These are phyloP conservation scores for Colletotrichum musae DNA, from an alignment of 2,329 filamentous ascomycete species.

Conservation along the genomic window DNA sequence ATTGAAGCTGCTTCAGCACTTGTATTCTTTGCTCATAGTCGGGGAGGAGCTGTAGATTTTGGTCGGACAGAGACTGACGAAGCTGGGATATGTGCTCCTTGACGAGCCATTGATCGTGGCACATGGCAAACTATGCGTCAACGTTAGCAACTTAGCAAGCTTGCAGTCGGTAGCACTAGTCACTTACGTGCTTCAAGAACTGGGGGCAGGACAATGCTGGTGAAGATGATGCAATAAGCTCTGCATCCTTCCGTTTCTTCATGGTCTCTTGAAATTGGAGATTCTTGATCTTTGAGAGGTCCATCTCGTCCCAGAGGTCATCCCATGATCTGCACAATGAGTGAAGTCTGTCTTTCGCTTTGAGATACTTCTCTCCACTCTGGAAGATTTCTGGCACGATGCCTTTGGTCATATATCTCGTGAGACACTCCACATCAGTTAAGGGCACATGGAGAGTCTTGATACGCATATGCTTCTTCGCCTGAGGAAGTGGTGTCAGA, in stretches of 20 bases:
- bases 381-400: conserved; percentile 72
- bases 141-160: conserved; percentile 33
- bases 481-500: conserved; percentile 77
- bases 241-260: conserved; percentile 77
- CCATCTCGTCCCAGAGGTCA: conserved; percentile 85
- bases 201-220: conserved; percentile 79
- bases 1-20: conserved; percentile 91
- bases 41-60: conserved; percentile 94
- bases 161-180: conserved; percentile 4
- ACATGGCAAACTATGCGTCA: conserved; percentile 86
- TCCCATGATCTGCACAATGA: conserved; percentile 83
- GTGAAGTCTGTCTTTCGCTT: conserved; percentile 78
- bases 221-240: conserved; percentile 73
- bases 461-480: conserved; percentile 76
- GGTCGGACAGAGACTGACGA: conserved; percentile 91
- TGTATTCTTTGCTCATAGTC: conserved; percentile 97
- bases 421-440: conserved; percentile 87
- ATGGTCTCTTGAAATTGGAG: conserved; percentile 85
- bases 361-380: conserved; percentile 62
- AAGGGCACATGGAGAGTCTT: conserved; percentile 80
- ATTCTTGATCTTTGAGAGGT: conserved; percentile 86
- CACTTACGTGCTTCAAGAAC: conserved; percentile 90
- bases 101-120: conserved; percentile 96
- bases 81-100: conserved; percentile 92
- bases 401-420: conserved; percentile 74